Conservation (phyloP, 805 yeast species). For the Ogataea kodamae region DNA sequence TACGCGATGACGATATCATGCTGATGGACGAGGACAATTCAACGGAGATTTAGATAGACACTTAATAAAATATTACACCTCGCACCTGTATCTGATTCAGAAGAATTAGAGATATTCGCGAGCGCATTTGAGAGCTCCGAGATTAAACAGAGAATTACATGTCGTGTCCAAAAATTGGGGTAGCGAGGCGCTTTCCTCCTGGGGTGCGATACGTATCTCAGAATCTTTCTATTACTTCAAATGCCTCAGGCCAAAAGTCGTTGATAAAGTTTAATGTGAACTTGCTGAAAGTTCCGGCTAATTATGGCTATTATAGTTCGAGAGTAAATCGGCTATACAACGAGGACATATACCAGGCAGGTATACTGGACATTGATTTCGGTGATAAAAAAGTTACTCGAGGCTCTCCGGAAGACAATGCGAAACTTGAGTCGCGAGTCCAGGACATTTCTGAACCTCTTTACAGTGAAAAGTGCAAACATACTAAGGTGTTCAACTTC, state of each 20-base stretch:
- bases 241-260: slow-evolving; percentile 19
- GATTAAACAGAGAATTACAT: background rate
- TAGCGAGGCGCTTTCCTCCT: background rate
- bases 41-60: slow-evolving; percentile 2
- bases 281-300: slow-evolving; percentile 60
- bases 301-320: slow-evolving; percentile 74
- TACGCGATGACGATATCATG: slow-evolving; percentile 31
- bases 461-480: slow-evolving; percentile 11
- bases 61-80: slow-evolving; percentile 2
- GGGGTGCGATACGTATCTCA: slow-evolving; percentile 21
- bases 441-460: slow-evolving; percentile 16
- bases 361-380: slow-evolving; percentile 31
- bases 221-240: slow-evolving; percentile 26
- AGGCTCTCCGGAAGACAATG: slow-evolving; percentile 2
- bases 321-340: slow-evolving; percentile 74
- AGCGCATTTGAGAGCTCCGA: slow-evolving; percentile 3
- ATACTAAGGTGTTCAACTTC: slow-evolving; percentile 54
- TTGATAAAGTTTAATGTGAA: slow-evolving; percentile 46
- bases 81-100: slow-evolving; percentile 3
- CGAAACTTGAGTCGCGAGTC: slow-evolving; percentile 17
- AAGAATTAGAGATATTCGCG: slow-evolving; percentile 2
- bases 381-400: slow-evolving; percentile 5
- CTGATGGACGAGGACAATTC: slow-evolving; percentile 23
- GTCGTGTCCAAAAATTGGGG: background rate
- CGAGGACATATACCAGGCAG: slow-evolving; percentile 77